A percentile compares a stretch with the other conserved stretches of the same genome.
Evolutionary conservation across 257 asterid species (phyloP).

Genomic region (Capsicum pubescens): DNA sequence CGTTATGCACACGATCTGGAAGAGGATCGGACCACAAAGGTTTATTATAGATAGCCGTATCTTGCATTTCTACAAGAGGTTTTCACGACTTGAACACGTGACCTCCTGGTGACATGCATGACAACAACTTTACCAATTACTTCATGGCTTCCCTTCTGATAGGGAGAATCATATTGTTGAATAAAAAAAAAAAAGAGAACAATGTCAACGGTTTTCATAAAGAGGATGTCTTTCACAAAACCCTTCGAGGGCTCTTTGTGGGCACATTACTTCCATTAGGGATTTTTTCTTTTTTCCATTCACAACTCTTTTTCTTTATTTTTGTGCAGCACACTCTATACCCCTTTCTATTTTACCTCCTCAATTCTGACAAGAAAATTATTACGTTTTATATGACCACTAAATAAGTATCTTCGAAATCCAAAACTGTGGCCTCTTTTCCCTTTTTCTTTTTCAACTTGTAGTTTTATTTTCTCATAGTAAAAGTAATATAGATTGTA

Average conservation of each 20-base stretch:
- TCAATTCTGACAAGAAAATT: slow-evolving; percentile 23
- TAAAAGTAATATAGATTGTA: not conserved
- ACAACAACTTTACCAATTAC: too few relatives aligned
- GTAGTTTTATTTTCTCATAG: not conserved
- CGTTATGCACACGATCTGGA: too few relatives aligned
- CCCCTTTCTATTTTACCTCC: slow-evolving; percentile 30
- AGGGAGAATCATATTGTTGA: not conserved
- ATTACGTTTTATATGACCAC: slow-evolving; percentile 27
- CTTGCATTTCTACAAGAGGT: too few relatives aligned
- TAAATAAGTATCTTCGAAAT: slow-evolving; percentile 16
- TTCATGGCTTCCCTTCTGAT: too few relatives aligned
- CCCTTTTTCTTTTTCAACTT: not conserved
- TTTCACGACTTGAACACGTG: too few relatives aligned
- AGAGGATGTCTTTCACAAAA: slow-evolving; percentile 31
- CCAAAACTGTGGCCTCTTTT: slow-evolving; percentile 16
- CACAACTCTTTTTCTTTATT: slow-evolving; percentile 42
- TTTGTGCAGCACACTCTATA: slow-evolving; percentile 44
- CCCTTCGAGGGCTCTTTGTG: not conserved
- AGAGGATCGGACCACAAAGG: too few relatives aligned
- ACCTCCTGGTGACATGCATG: too few relatives aligned
- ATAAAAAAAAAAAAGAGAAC: slow-evolving; percentile 6
- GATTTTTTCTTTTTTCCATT: slow-evolving; percentile 34
- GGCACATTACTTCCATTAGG: slow-evolving; percentile 32
- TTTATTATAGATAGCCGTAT: too few relatives aligned
- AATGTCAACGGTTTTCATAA: slow-evolving; percentile 67